Evolutionary conservation across 331 rosid species (phyloP).

Genomic region (Ulmus americana): DNA sequence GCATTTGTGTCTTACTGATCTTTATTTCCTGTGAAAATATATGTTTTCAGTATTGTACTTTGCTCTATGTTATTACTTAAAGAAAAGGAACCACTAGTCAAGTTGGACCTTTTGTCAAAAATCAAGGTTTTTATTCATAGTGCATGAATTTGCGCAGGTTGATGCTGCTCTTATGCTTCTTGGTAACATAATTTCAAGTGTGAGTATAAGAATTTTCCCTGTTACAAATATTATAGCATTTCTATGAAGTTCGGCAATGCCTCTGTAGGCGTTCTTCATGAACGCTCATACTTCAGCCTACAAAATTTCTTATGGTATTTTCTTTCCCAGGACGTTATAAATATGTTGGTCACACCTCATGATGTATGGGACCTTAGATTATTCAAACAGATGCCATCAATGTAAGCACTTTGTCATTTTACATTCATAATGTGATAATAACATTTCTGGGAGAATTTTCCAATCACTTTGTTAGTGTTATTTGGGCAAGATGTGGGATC

Average conservation of each 20-base stretch:
- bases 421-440: background rate
- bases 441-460: background rate
- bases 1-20: too few species aligned
- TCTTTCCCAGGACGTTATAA: conserved; percentile 54
- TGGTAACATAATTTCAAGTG: conserved; percentile 70
- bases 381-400: conserved; percentile 63
- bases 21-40: too few species aligned
- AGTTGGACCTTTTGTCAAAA: background rate
- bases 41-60: too few species aligned
- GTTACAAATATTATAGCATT: background rate
- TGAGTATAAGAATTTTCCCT: conserved; percentile 36
- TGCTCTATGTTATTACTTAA: too few species aligned
- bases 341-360: conserved; percentile 60
- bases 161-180: conserved; percentile 79
- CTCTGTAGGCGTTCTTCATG: conserved; percentile 1
- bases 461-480: background rate
- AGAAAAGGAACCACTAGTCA: too few species aligned
- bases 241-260: conserved; percentile 16
- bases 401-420: conserved; percentile 43
- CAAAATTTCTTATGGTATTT: conserved; percentile 20
- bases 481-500: background rate
- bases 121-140: conserved; percentile 24
- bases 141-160: conserved; percentile 47
- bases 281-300: conserved; percentile 6
- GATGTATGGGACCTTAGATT: conserved; percentile 88